These are phyloP conservation scores for Mediolabrus comicus DNA, from an alignment of 108 stramenopile genomes.

Conservation along the genomic window DNA sequence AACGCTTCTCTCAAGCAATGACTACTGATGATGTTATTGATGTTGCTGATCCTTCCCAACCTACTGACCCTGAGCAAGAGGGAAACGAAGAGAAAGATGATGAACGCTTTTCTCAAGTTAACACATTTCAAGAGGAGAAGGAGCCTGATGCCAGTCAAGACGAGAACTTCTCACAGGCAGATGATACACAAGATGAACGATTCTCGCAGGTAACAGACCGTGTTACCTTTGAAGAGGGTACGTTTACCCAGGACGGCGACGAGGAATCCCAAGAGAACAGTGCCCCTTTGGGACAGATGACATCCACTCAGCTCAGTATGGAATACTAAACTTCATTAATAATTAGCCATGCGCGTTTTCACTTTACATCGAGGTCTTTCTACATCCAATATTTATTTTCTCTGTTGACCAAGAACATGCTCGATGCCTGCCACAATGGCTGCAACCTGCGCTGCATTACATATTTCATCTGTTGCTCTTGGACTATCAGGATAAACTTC, in stretches of 20 bases:
- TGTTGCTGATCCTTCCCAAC: background rate
- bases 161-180: conserved; percentile 13
- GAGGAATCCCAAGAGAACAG: background rate
- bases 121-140: background rate
- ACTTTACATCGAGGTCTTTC: background rate
- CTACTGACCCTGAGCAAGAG: background rate
- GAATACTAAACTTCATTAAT: conserved; percentile 15
- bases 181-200: conserved; percentile 20
- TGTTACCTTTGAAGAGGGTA: background rate
- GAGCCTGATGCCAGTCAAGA: conserved; percentile 2
- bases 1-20: conserved; percentile 7
- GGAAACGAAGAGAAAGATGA: background rate
- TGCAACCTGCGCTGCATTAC: conserved; percentile 67
- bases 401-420: conserved; percentile 33
- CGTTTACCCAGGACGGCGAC: background rate
- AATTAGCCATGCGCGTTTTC: background rate
- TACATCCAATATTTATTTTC: background rate
- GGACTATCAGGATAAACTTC: conserved; percentile 72
- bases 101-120: background rate
- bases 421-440: conserved; percentile 54
- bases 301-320: conserved; percentile 24
- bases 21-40: background rate
- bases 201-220: conserved; percentile 12
- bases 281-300: background rate
- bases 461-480: conserved; percentile 49